Evolutionary conservation across 208 protist genomes (phyloP).

Genomic region (Wallacemonas sp.): DNA sequence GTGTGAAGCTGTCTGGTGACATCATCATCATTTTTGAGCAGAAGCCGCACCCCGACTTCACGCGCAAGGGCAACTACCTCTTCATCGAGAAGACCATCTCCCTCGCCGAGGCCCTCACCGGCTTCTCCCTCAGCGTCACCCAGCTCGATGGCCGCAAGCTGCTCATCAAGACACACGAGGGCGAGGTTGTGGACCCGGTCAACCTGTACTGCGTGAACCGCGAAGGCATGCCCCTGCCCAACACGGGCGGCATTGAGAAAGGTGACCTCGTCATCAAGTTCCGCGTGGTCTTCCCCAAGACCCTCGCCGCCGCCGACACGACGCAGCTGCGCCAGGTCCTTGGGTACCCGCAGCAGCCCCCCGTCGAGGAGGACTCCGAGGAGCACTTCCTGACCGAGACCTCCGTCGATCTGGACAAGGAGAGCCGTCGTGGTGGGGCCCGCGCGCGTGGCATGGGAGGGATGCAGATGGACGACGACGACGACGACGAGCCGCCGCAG

Average conservation of each 20-base stretch:
- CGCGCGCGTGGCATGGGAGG: slow-evolving; percentile 7
- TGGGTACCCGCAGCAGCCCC: slow-evolving; percentile 62
- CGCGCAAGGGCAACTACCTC: slow-evolving; percentile 95
- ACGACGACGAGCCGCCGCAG: slow-evolving; percentile 64
- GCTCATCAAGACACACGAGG: slow-evolving; percentile 53
- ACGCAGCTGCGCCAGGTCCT: slow-evolving; percentile 72
- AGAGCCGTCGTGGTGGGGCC: slow-evolving; percentile 32
- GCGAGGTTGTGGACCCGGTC: slow-evolving; percentile 84
- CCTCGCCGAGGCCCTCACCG: slow-evolving; percentile 95
- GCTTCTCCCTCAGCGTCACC: slow-evolving; percentile 85
- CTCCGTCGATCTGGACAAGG: slow-evolving; percentile 82
- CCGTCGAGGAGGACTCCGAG: slow-evolving; percentile 44
- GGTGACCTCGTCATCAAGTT: slow-evolving; percentile 92
- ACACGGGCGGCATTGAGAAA: slow-evolving; percentile 86
- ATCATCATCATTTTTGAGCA: slow-evolving; percentile 97
- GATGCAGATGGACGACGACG: slow-evolving; percentile 55
- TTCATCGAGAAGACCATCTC: slow-evolving; percentile 91
- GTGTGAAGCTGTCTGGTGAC: slow-evolving; percentile 94
- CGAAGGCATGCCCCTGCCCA: slow-evolving; percentile 94
- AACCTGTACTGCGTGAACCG: slow-evolving; percentile 82
- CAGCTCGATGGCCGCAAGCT: slow-evolving; percentile 93
- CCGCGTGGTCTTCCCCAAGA: slow-evolving; percentile 88
- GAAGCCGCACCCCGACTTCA: slow-evolving; percentile 94
- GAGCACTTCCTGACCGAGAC: slow-evolving; percentile 51
- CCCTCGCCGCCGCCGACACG: slow-evolving; percentile 38